These are phyloP conservation scores for Mariannaea sp. DNA, from an alignment of 2,329 filamentous ascomycete genomes.

Conservation along the genomic window DNA sequence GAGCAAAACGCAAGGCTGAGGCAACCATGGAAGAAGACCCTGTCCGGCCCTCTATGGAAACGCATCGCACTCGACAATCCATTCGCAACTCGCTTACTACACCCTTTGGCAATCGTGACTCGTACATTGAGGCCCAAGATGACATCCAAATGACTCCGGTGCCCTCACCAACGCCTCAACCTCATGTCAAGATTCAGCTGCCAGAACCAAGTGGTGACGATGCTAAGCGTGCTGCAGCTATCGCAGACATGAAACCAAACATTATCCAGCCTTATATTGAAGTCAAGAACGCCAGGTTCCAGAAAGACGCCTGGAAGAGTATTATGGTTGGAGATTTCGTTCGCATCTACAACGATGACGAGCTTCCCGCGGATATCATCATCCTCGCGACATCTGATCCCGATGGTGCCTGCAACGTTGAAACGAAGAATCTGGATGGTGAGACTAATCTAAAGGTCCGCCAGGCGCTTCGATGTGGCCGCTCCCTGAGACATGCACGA, in stretches of 20 bases:
- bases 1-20: conserved; percentile 51
- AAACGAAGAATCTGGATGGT: conserved; percentile 97
- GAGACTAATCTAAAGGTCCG: conserved; percentile 98
- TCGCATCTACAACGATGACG: conserved; percentile 93
- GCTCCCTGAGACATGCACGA: conserved; percentile 80
- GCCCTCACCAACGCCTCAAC: conserved; percentile 71
- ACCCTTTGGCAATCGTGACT: conserved; percentile 59
- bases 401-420: conserved; percentile 94
- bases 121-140: conserved; percentile 61
- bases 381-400: conserved; percentile 91
- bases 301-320: conserved; percentile 93
- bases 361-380: conserved; percentile 90
- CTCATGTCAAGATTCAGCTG: conserved; percentile 45
- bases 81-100: conserved; percentile 50
- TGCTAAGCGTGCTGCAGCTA: conserved; percentile 43
- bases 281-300: conserved; percentile 77
- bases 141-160: conserved; percentile 97
- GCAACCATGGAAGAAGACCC: conserved; percentile 49
- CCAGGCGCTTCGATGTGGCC: conserved; percentile 84
- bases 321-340: conserved; percentile 95
- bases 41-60: conserved; percentile 62
- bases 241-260: conserved; percentile 55
- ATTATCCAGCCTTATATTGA: conserved; percentile 75
- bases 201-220: conserved; percentile 41
- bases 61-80: conserved; percentile 42